These are phyloP conservation scores for Barnettozyma vustinii DNA, from an alignment of 805 yeast species.

Conservation along the genomic window DNA sequence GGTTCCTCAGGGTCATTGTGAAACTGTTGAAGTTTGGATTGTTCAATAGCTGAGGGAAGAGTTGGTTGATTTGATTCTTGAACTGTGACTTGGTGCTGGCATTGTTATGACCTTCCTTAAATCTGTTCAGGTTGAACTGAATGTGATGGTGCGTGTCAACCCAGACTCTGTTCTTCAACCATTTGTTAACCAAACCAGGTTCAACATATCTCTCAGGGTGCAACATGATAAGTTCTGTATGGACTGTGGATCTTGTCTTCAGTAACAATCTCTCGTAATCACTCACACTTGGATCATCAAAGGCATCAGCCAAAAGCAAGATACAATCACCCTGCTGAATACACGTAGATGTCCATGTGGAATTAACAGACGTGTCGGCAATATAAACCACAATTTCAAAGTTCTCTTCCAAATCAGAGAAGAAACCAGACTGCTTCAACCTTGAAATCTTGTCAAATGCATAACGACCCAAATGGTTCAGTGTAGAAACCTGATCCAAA, in stretches of 20 bases:
- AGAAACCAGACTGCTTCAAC: constrained; percentile 80
- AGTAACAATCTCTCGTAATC: constrained; percentile 78
- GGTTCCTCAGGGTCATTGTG: constrained; percentile 27
- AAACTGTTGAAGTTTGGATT: constrained; percentile 15
- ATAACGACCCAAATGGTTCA: constrained; percentile 79
- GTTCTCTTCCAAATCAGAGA: constrained; percentile 85
- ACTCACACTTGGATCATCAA: constrained; percentile 65
- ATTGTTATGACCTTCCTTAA: neutral
- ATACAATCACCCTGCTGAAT: constrained; percentile 94
- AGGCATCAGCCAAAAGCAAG: constrained; percentile 81
- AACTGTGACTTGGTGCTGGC: neutral
- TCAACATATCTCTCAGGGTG: constrained; percentile 80
- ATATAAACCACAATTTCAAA: constrained; percentile 86
- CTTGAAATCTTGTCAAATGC: constrained; percentile 89
- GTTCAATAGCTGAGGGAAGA: constrained; percentile 9
- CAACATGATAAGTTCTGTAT: constrained; percentile 78
- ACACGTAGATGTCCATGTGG: constrained; percentile 90
- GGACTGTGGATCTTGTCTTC: constrained; percentile 73
- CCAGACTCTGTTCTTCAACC: constrained; percentile 88
- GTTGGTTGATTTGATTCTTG: constrained; percentile 5
- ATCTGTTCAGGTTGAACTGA: constrained; percentile 46
- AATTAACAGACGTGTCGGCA: constrained; percentile 76
- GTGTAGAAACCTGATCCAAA: constrained; percentile 76
- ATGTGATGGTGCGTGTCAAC: constrained; percentile 91
- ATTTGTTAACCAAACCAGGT: constrained; percentile 78